A percentile compares a stretch with the other conserved stretches of the same genome.
Evolutionary conservation across 1,284 basidiomycete species (phyloP).

Genomic region (Trichosporon sp.): DNA sequence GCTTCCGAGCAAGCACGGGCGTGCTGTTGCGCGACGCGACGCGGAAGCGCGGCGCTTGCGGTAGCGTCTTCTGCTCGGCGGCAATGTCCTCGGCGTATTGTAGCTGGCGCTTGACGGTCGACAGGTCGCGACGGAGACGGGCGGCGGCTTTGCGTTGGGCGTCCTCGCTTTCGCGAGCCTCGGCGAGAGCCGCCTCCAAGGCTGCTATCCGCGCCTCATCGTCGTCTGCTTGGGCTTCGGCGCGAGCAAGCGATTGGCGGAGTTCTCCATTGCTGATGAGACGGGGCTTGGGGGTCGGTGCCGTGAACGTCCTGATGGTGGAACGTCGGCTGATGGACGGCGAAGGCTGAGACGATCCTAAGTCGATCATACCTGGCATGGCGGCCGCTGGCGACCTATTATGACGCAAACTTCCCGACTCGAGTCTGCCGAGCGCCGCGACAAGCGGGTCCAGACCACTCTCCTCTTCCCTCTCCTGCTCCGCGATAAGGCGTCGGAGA

Average conservation of each 20-base stretch:
- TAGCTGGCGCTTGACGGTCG: constrained; percentile 43
- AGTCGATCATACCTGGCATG: constrained; percentile 16
- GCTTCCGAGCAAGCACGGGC: constrained; percentile 11
- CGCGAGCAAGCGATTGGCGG: constrained; percentile 22
- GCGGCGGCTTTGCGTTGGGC: constrained; percentile 44
- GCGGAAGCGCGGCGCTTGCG: constrained; percentile 18
- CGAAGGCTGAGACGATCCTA: constrained; percentile 11
- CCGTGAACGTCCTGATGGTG: background rate
- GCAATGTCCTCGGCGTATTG: constrained; percentile 37
- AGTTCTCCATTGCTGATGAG: constrained; percentile 11
- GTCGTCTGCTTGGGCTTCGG: constrained; percentile 37
- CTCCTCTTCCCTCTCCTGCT: constrained; percentile 27
- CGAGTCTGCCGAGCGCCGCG: constrained; percentile 9
- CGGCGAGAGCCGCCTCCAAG: constrained; percentile 45
- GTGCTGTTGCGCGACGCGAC: constrained; percentile 7
- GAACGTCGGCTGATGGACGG: background rate
- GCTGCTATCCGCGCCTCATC: constrained; percentile 40
- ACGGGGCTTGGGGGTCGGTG: background rate
- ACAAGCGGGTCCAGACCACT: constrained; percentile 5
- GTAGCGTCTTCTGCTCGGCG: constrained; percentile 22
- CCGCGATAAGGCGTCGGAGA: constrained; percentile 26
- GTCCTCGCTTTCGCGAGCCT: constrained; percentile 48
- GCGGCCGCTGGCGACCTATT: constrained; percentile 7
- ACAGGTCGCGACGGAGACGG: constrained; percentile 42
- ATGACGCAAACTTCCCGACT: constrained; percentile 16